Base-by-base conservation (phyloP, 2,329 filamentous ascomycete genomes). In the Alternaria longipes region DNA sequence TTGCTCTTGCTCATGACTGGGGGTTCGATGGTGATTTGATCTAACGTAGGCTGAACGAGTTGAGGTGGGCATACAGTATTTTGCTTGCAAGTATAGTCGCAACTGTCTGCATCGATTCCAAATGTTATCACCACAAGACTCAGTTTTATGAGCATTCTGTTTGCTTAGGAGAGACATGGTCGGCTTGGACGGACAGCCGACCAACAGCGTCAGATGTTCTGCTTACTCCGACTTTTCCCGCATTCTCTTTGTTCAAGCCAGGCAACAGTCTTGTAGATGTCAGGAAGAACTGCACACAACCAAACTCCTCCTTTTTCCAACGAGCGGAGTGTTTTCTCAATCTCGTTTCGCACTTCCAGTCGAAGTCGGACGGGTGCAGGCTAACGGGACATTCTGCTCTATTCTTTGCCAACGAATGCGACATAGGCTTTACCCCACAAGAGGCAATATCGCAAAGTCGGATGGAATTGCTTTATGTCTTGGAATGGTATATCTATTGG, bases 141-240 rank as follows among this genome's bases (percentile, higher is more conserved):
- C 14, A 14, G 5, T 12, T 36, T 50, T 38, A 50, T 50, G 8
- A 30, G 1, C n/a, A 11, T 9, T 4, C 14, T 52, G 16, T 20
- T 20, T 16, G 36, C 28, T 4, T 18, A 52, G 50, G 6, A 41
- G 16, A 22, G n/a, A 16, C 24, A 0, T n/a, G 14, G 44, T 49
- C 52, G 51, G 56, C 14, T 24, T 14, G 14, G 12, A 49, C 51
- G 34, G 44, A 36, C 20, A 32, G n/a, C 56, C 56, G 51, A 41
- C 28, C 4, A 36, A 24, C 53, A 53, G 28, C 51, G 28, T 50
- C 44, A 22, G 12, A 7, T 38, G 20, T 28, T 38, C 18, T 18
- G 20, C 42, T 34, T 49, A 24, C 44, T 50, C 51, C 51, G 56
- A 24, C 28, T 28, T n/a, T n/a, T 49, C 22, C 56, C 51, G 51